phyloP scores from a whole-genome alignment of 768 basidiomycete species.

The Grammothele lineata region DNA sequence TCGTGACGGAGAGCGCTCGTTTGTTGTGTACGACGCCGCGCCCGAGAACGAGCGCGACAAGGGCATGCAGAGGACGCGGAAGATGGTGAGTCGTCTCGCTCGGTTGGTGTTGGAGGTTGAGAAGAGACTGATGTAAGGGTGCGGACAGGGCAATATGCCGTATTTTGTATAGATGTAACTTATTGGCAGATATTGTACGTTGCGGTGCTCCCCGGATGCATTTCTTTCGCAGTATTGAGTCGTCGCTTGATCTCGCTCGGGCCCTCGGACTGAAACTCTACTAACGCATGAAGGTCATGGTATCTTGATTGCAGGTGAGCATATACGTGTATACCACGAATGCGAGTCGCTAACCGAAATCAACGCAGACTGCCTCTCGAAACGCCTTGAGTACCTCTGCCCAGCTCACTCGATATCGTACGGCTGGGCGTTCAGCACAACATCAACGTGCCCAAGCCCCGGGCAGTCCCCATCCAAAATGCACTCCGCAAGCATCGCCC shows the following conservation, averaged over 20 bases:
- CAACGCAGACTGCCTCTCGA: too few relatives aligned
- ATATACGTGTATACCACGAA: too few relatives aligned
- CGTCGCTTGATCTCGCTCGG: too few relatives aligned
- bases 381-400: too few relatives aligned
- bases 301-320: too few relatives aligned
- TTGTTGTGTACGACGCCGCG: constrained; percentile 85
- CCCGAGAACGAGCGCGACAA: constrained; percentile 85
- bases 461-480: constrained; percentile 27
- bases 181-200: background rate
- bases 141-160: constrained; percentile 44
- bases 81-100: constrained; percentile 52
- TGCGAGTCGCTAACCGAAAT: too few relatives aligned
- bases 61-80: constrained; percentile 63
- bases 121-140: background rate
- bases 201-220: background rate
- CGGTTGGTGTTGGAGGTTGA: background rate
- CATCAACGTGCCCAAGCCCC: constrained; percentile 23
- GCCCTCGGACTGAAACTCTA: too few relatives aligned
- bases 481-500: constrained; percentile 38
- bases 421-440: constrained; percentile 30
- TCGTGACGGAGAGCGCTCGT: constrained; percentile 56
- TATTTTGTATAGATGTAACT: constrained; percentile 42
- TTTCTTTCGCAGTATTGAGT: too few relatives aligned
- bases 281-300: too few relatives aligned
- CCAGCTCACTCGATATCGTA: constrained; percentile 22